These are phyloP conservation scores for Saccharum officinarum DNA, from an alignment of 176 grass and related monocot species.

Conservation along the genomic window DNA sequence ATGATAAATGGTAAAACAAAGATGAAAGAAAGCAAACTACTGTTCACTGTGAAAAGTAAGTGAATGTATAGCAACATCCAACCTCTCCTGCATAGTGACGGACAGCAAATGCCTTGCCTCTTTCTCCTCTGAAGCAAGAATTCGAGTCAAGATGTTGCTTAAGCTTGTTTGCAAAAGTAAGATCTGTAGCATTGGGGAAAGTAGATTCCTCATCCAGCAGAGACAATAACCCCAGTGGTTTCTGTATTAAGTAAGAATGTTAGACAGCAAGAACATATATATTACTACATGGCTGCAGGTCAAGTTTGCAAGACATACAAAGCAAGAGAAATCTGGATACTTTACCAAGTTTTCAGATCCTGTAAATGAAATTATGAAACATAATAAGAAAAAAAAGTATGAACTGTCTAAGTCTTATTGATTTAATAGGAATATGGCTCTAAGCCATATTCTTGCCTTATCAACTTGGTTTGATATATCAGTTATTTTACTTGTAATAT, in stretches of 20 bases:
- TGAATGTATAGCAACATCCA: constrained; percentile 41
- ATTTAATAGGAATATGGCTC: neutral
- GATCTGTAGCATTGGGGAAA: constrained; percentile 95
- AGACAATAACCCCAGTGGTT: constrained; percentile 88
- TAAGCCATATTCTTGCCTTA: constrained; percentile 2
- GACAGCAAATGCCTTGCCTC: constrained; percentile 80
- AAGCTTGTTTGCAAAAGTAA: constrained; percentile 93
- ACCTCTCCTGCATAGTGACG: constrained; percentile 97
- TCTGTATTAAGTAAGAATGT: constrained; percentile 54
- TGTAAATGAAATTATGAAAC: neutral
- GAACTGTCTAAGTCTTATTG: neutral
- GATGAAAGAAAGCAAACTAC: neutral
- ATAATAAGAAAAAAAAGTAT: constrained; percentile 8
- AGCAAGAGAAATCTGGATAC: neutral
- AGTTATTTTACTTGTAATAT: neutral
- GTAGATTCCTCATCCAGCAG: constrained; percentile 97
- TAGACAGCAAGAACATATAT: neutral
- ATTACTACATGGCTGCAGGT: neutral
- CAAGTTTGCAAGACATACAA: constrained; percentile 10
- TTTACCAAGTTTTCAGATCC: neutral
- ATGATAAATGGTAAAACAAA: constrained; percentile 19
- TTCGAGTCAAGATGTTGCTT: constrained; percentile 79
- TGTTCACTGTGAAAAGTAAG: neutral
- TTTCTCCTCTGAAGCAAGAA: constrained; percentile 91
- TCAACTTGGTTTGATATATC: neutral